Percentiles rank a stretch among this genome's conserved stretches.
Conservation (phyloP, 441 rosid genomes). For the Hypseocharis bilobata region DNA sequence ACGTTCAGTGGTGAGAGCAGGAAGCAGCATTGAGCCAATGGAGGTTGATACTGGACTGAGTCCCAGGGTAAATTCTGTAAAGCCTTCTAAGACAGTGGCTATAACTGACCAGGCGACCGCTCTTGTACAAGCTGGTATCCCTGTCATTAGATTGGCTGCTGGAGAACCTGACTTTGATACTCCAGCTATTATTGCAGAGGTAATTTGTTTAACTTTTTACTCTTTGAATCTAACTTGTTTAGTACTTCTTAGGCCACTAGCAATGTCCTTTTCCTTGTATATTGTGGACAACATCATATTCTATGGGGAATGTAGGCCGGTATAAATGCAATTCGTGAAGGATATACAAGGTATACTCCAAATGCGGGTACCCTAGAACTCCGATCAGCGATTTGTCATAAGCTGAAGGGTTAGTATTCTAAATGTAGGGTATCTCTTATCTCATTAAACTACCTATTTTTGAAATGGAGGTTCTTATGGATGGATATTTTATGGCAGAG, state of each 20-base stretch:
- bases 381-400: slow-evolving; percentile 68
- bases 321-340: slow-evolving; percentile 77
- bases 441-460: neutral
- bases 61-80: slow-evolving; percentile 69
- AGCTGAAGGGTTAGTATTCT: slow-evolving; percentile 49
- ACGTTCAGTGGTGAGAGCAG: slow-evolving; percentile 39
- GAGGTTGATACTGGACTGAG: slow-evolving; percentile 65
- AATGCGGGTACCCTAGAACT: slow-evolving; percentile 77
- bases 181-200: slow-evolving; percentile 67
- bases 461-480: neutral
- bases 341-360: slow-evolving; percentile 76
- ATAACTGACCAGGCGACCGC: slow-evolving; percentile 84
- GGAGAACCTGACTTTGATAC: slow-evolving; percentile 98
- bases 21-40: slow-evolving; percentile 29
- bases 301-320: slow-evolving; percentile 49
- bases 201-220: too few species aligned
- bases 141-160: slow-evolving; percentile 80
- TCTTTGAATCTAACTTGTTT: too few species aligned
- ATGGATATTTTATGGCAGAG: slow-evolving; percentile 32
- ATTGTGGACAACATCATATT: neutral
- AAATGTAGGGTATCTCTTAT: neutral
- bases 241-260: too few species aligned
- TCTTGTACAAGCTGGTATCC: slow-evolving; percentile 76
- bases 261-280: neutral
- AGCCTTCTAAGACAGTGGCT: slow-evolving; percentile 88